phyloP scores from a whole-genome alignment of 2,329 filamentous ascomycete species.

The Fonsecaea multimorphosa region DNA sequence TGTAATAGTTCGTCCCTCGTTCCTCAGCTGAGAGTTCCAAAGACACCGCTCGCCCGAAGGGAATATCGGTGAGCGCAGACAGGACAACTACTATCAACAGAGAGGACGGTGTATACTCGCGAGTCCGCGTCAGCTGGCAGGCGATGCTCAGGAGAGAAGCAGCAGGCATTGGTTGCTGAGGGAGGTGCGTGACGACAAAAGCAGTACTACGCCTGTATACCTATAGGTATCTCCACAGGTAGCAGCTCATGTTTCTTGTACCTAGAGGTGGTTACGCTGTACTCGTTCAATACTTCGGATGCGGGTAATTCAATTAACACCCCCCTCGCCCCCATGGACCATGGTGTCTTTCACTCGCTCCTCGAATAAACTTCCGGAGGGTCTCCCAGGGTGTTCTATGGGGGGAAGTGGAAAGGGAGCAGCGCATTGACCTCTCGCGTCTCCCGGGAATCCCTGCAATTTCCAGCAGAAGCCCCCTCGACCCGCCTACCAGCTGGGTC shows the following conservation, averaged over 20 bases:
- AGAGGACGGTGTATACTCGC: neutral
- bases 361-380: neutral
- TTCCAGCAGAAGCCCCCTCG: neutral
- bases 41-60: neutral
- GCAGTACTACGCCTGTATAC: neutral
- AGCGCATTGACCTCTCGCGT: conserved; percentile 2
- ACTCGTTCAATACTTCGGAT: neutral
- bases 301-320: conserved; percentile 3
- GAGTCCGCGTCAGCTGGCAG: neutral
- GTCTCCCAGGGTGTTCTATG: neutral
- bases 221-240: neutral
- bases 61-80: neutral
- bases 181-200: too few relatives aligned
- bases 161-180: neutral
- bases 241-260: too few relatives aligned
- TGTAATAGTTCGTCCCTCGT: too few relatives aligned
- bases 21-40: neutral
- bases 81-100: neutral
- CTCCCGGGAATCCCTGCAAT: conserved; percentile 5
- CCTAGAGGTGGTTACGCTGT: too few relatives aligned
- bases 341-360: neutral
- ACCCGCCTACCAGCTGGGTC: neutral
- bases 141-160: neutral
- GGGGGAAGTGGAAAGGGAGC: neutral
- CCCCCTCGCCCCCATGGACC: too few relatives aligned